Evolutionary conservation across 2,329 filamentous ascomycete species (phyloP), one percentile per base, ranked within the genome.

Genomic region (Penicillium sp.): DNA sequence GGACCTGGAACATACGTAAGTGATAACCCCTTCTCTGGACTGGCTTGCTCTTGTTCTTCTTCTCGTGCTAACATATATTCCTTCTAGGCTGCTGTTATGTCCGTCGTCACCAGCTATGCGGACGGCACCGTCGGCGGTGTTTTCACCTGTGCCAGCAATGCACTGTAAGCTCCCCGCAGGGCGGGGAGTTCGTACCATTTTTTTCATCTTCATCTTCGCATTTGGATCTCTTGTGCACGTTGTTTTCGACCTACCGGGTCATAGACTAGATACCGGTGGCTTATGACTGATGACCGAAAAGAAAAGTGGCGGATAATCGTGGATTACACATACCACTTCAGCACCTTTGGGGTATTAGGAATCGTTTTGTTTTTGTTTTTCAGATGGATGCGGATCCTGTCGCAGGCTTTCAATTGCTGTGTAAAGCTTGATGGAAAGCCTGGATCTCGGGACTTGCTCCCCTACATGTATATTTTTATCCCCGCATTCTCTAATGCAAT

Each of bases 1-100:
- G 87, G 82, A 0, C 89, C 82, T 0, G 92, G 92, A 38, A 97
- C 92, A 3, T 96, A 96, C 65, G 77, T 79, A 63, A 76, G 78
- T 72, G 39, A 21, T 48, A n/a, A 44, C 2, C 31, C 15, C 19
- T 10, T 40, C 2, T 7, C 10, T 23, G 34, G n/a, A 4, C 15
- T 13, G n/a, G 3, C 23, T 36, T 38, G 19, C 11, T 27, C 25
- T 55, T 47, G 15, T 38, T 31, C 0, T 69, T 19, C 6, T 31
- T 21, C 11, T 27, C 43, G 49, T 57, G 50, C 61, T 61, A 41
- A 62, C 45, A 34, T 45, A 34, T 7, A 19, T 33, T 50, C 27
- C 19, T 50, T 58, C 31, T 40, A 79, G 76, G 75, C 74, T 21
- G 75, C 77, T 19, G 63, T 79, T 50, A 70, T 76, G 59, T 75